Evolutionary conservation across 768 basidiomycete species (phyloP).

Genomic region (Polyporus arcularius): DNA sequence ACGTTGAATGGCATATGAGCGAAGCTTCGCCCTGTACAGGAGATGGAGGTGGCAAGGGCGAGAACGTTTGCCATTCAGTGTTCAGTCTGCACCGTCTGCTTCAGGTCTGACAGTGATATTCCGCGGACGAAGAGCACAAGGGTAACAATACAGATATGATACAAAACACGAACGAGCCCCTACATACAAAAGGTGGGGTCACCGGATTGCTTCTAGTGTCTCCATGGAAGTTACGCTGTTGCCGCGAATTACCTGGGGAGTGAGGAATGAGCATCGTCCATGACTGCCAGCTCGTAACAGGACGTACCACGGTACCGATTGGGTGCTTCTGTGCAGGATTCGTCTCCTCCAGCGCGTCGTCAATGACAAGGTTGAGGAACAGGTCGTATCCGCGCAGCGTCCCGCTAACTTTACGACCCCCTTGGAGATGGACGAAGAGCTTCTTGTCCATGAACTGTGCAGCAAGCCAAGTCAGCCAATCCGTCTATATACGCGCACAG

Average conservation of each 20-base stretch:
- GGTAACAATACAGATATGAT: slow-evolving; percentile 22
- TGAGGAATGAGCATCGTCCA: slow-evolving; percentile 1
- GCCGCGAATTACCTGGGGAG: slow-evolving; percentile 84
- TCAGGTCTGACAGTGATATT: background rate
- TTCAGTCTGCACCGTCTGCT: background rate
- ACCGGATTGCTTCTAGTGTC: slow-evolving; percentile 66
- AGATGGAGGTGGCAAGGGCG: too few species aligned
- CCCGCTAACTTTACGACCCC: slow-evolving; percentile 94
- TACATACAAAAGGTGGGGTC: slow-evolving; percentile 17
- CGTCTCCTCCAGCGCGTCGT: slow-evolving; percentile 92
- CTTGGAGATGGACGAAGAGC: slow-evolving; percentile 91
- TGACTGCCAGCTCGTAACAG: background rate
- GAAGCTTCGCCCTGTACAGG: too few species aligned
- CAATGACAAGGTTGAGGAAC: slow-evolving; percentile 97
- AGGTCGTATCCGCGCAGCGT: slow-evolving; percentile 96
- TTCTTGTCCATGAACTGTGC: slow-evolving; percentile 98
- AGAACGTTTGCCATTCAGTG: too few species aligned
- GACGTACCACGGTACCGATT: slow-evolving; percentile 87
- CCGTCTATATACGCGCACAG: background rate
- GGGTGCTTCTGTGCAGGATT: slow-evolving; percentile 87
- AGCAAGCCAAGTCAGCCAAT: background rate
- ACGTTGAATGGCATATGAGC: too few species aligned
- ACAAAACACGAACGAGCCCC: slow-evolving; percentile 20
- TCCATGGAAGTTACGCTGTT: slow-evolving; percentile 98
- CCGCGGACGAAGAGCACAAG: too few species aligned